These are phyloP conservation scores for Fusarium longipes DNA, from an alignment of 2,329 filamentous ascomycete genomes.

Conservation along the genomic window DNA sequence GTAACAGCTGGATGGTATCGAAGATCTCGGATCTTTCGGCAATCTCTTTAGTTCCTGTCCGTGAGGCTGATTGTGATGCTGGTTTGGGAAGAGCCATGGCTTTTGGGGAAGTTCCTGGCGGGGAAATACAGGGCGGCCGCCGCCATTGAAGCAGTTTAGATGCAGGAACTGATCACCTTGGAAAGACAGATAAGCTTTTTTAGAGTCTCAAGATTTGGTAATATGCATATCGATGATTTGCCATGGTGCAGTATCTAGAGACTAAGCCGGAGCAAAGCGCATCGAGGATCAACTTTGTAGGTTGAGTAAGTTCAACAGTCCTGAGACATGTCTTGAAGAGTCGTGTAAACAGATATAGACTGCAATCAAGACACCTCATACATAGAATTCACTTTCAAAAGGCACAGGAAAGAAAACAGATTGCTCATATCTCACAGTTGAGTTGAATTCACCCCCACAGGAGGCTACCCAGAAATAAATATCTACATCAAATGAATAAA, in stretches of 20 bases:
- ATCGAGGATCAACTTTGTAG: neutral
- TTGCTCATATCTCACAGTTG: slow-evolving; percentile 47
- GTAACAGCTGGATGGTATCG: too few species aligned
- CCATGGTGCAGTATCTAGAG: neutral
- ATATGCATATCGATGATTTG: neutral
- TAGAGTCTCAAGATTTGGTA: neutral
- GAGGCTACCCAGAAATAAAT: slow-evolving; percentile 46
- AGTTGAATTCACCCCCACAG: slow-evolving; percentile 45
- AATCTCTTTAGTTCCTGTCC: neutral
- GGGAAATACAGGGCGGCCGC: neutral
- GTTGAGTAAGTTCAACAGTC: neutral
- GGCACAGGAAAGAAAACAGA: neutral
- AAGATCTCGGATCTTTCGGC: neutral
- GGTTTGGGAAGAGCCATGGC: slow-evolving; percentile 2
- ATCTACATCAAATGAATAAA: slow-evolving; percentile 41
- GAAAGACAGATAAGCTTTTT: neutral
- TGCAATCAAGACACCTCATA: too few species aligned
- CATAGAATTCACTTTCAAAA: neutral
- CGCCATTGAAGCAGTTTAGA: neutral
- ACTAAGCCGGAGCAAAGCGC: neutral
- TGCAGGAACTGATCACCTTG: neutral
- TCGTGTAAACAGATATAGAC: too few species aligned
- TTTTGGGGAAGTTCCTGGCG: neutral
- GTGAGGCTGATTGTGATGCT: neutral
- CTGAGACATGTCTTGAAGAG: neutral